These are phyloP conservation scores for Fusarium oligoseptatum DNA, from an alignment of 2,329 filamentous ascomycete genomes.

Conservation along the genomic window DNA sequence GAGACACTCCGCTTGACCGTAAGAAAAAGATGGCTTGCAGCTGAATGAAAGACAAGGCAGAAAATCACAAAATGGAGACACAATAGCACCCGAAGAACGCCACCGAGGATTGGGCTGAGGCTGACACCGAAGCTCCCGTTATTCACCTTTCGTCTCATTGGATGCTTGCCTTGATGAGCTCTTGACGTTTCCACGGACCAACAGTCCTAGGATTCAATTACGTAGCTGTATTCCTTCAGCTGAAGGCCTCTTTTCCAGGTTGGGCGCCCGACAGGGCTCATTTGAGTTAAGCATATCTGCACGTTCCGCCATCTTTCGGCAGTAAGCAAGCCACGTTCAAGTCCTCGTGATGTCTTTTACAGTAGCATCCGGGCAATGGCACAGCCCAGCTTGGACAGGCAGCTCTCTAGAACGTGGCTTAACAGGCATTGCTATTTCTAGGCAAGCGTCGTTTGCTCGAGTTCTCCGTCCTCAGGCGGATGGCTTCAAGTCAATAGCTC, in stretches of 20 bases:
- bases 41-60: not conserved
- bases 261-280: not conserved
- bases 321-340: slow-evolving; percentile 7
- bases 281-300: slow-evolving; percentile 9
- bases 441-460: not conserved
- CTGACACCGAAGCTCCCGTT: not conserved
- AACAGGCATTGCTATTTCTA: not conserved
- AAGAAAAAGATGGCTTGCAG: not conserved
- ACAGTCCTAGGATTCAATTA: not conserved
- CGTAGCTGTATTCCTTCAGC: not conserved
- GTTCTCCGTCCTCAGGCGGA: slow-evolving; percentile 1
- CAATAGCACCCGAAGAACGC: not conserved
- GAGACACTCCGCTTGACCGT: not conserved
- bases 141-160: not conserved
- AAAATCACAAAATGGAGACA: not conserved
- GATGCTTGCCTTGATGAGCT: not conserved
- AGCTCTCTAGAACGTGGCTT: not conserved
- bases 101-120: not conserved
- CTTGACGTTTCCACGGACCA: not conserved
- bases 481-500: not conserved
- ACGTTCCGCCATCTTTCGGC: not conserved
- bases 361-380: not conserved
- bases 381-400: not conserved
- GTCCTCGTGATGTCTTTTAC: slow-evolving; percentile 1
- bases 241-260: not conserved